These are phyloP conservation scores for Liquidambar formosana DNA, from an alignment of 164 flowering plant species.

Conservation along the genomic window DNA sequence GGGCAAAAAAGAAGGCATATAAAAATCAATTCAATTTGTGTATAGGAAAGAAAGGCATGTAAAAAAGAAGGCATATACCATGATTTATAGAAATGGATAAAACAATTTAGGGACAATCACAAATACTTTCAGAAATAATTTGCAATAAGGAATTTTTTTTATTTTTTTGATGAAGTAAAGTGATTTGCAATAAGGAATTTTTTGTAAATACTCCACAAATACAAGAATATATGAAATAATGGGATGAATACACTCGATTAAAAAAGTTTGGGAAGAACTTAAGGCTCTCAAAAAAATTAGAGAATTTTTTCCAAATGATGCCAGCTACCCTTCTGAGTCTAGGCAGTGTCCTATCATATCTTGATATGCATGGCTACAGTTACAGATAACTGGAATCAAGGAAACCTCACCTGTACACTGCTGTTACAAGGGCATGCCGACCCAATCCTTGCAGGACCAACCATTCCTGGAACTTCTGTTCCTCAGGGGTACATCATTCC, in stretches of 20 bases:
- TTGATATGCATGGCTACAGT: not conserved
- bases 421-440: constrained; percentile 40
- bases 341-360: not conserved
- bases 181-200: not conserved
- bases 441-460: constrained; percentile 27
- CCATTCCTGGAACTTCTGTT: constrained; percentile 17
- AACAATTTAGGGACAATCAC: not conserved
- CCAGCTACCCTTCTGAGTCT: not conserved
- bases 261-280: not conserved
- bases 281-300: not conserved
- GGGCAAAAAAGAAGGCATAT: no score
- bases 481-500: constrained; percentile 35
- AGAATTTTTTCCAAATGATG: not conserved
- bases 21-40: not conserved
- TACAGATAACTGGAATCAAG: not conserved
- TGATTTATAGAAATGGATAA: not conserved
- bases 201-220: not conserved
- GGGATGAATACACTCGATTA: not conserved
- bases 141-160: not conserved
- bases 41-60: not conserved
- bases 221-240: not conserved
- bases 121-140: not conserved
- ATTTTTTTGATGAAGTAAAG: no score
- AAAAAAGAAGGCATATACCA: not conserved
- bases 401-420: constrained; percentile 61